phyloP scores from a whole-genome alignment of 192 early-diverging fungal genomes.

The Lobosporangium transversale region DNA sequence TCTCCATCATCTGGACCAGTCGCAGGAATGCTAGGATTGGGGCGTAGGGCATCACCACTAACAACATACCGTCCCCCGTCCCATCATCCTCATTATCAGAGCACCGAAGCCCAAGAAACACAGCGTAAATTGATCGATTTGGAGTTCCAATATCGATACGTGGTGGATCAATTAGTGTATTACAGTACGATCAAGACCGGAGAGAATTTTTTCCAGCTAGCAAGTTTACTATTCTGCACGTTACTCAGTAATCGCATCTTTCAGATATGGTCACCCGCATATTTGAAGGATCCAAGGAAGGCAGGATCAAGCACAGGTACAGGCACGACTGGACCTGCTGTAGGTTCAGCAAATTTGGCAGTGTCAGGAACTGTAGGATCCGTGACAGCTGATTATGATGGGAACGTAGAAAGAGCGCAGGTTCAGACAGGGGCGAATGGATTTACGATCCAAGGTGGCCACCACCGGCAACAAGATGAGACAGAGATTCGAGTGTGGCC shows the following conservation, averaged over 20 bases:
- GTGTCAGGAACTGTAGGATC: background rate
- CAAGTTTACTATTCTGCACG: constrained; percentile 70
- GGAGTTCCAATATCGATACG: constrained; percentile 74
- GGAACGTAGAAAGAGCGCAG: background rate
- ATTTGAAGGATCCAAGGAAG: constrained; percentile 35
- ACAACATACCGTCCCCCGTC: constrained; percentile 20
- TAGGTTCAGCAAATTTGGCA: background rate
- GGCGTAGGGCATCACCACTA: constrained; percentile 5
- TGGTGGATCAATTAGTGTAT: constrained; percentile 80
- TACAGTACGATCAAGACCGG: constrained; percentile 81
- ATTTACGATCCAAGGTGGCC: constrained; percentile 18
- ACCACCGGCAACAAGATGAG: constrained; percentile 13
- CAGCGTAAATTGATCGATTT: constrained; percentile 63
- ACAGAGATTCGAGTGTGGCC: constrained; percentile 55
- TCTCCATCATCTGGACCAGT: constrained; percentile 15
- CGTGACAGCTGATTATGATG: constrained; percentile 4
- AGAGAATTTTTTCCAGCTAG: constrained; percentile 75
- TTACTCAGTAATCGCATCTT: constrained; percentile 63
- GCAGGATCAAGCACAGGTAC: background rate
- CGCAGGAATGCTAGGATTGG: constrained; percentile 46
- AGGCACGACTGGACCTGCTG: background rate
- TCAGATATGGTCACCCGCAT: constrained; percentile 58
- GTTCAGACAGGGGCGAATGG: constrained; percentile 30
- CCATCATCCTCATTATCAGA: constrained; percentile 47
- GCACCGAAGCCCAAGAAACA: constrained; percentile 33